Conservation (phyloP, 805 yeast genomes). For the Teunomyces barrocoloradensis region DNA sequence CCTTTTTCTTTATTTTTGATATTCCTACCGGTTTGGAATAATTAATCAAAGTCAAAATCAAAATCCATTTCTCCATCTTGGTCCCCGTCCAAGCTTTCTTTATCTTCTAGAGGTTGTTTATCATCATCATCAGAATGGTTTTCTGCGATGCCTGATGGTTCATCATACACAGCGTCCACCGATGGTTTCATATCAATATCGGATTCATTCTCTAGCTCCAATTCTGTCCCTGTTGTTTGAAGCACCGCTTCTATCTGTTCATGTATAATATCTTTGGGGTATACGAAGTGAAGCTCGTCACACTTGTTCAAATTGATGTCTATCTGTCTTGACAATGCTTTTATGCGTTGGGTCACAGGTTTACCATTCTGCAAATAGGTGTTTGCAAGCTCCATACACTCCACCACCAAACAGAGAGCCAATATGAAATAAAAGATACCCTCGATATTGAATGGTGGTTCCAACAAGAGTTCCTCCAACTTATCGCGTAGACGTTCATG, state of each 20-base stretch:
- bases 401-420: constrained; percentile 28
- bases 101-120: constrained; percentile 1
- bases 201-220: neutral
- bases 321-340: neutral
- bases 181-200: neutral
- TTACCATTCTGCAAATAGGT: constrained; percentile 3
- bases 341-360: neutral
- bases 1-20: neutral
- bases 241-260: constrained; percentile 2
- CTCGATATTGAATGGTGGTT: constrained; percentile 43
- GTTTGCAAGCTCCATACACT: constrained; percentile 19
- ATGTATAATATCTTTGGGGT: constrained; percentile 20
- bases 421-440: constrained; percentile 39
- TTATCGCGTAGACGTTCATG: constrained; percentile 31
- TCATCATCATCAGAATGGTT: constrained; percentile 2
- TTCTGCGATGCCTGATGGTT: neutral
- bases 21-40: neutral
- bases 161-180: neutral
- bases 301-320: constrained; percentile 15
- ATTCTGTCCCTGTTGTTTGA: neutral
- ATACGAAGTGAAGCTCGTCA: constrained; percentile 21
- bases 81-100: neutral
- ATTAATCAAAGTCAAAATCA: constrained; percentile 26
- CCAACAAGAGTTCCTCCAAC: constrained; percentile 35
- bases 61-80: constrained; percentile 16